These are phyloP conservation scores for Acer saccharum DNA, from an alignment of 345 rosid species.

Conservation along the genomic window DNA sequence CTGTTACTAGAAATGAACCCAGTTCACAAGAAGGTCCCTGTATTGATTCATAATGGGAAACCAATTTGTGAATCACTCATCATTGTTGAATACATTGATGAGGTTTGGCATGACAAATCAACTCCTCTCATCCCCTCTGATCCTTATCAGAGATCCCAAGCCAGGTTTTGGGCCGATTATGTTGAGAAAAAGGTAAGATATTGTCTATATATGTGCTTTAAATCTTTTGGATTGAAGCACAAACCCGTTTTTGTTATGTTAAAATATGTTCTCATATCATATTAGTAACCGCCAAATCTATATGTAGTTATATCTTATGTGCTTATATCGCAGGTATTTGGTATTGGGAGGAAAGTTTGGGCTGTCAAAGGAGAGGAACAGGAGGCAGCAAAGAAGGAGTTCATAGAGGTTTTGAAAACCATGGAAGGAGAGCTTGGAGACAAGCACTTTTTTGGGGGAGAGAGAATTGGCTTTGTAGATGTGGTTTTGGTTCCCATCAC, in stretches of 20 bases:
- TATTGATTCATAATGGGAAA: background rate
- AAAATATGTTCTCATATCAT: too few species aligned
- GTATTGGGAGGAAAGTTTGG: background rate
- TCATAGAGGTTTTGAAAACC: constrained; percentile 6
- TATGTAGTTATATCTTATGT: background rate
- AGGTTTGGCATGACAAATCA: background rate
- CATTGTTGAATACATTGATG: background rate
- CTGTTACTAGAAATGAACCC: background rate
- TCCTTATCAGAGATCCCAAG: constrained; percentile 9
- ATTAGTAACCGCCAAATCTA: too few species aligned
- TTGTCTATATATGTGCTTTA: too few species aligned
- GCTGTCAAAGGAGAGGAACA: constrained; percentile 5
- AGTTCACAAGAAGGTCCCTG: background rate
- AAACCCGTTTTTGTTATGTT: too few species aligned
- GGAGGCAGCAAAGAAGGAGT: constrained; percentile 14
- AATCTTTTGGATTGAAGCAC: too few species aligned
- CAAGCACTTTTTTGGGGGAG: constrained; percentile 12
- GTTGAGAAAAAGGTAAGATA: constrained; percentile 9
- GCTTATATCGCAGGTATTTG: background rate
- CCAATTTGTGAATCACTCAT: background rate
- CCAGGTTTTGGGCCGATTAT: constrained; percentile 8
- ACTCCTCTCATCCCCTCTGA: constrained; percentile 6
- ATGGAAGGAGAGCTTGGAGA: constrained; percentile 22
- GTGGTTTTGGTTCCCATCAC: background rate
- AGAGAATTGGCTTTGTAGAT: constrained; percentile 17